Evolutionary conservation across 768 basidiomycete genomes (phyloP).

Genomic region (Hemileccinum impolitum): DNA sequence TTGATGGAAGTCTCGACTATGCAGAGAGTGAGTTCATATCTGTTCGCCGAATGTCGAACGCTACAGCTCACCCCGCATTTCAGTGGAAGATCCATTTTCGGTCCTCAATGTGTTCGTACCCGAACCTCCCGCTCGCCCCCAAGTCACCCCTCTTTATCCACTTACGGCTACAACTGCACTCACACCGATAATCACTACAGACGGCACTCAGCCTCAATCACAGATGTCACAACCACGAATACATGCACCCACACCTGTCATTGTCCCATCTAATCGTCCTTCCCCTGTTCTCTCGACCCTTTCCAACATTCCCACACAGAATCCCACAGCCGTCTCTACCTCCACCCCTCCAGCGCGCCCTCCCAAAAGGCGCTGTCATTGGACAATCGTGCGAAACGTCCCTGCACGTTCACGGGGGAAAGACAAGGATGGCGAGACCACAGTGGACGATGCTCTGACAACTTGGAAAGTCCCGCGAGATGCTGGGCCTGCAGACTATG

Average conservation of each 20-base stretch:
- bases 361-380: constrained; percentile 48
- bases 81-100: constrained; percentile 80
- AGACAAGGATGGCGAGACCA: constrained; percentile 49
- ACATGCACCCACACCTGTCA: constrained; percentile 27
- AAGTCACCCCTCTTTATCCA: constrained; percentile 55
- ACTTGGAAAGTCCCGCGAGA: constrained; percentile 51
- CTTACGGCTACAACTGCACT: constrained; percentile 28
- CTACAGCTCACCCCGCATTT: constrained; percentile 1
- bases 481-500: constrained; percentile 55
- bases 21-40: constrained; percentile 49
- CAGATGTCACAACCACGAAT: constrained; percentile 9
- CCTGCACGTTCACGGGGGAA: constrained; percentile 45
- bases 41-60: neutral
- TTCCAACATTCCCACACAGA: neutral
- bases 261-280: constrained; percentile 21
- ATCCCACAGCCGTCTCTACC: neutral
- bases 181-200: neutral
- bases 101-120: constrained; percentile 61
- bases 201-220: constrained; percentile 1
- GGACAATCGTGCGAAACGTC: constrained; percentile 55
- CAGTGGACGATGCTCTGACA: constrained; percentile 31
- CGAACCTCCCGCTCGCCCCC: constrained; percentile 53
- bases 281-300: constrained; percentile 15
- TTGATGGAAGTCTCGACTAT: constrained; percentile 83
- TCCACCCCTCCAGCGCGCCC: neutral